These are phyloP conservation scores for Raphanus hybrid DNA, from an alignment of 441 rosid species.

Conservation along the genomic window DNA sequence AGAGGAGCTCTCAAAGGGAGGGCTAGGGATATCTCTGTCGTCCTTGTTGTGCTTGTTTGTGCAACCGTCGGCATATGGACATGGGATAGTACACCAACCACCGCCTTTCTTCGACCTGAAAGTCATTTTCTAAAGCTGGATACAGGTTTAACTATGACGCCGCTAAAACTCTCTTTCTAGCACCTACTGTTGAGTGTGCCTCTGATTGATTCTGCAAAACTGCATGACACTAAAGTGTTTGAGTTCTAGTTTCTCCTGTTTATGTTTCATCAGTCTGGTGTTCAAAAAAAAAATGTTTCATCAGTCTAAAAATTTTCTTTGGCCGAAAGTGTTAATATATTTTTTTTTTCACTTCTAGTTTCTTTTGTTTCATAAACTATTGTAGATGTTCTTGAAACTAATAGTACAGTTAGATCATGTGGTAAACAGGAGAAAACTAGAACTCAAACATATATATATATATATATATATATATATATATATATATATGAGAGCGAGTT, in stretches of 20 bases:
- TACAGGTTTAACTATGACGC: conserved; percentile 51
- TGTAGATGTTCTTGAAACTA: conserved; percentile 8
- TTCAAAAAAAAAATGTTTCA: too few relatives aligned
- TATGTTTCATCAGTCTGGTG: neutral
- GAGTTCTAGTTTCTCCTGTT: conserved; percentile 24
- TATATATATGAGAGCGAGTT: conserved; percentile 16
- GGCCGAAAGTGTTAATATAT: neutral
- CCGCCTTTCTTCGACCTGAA: conserved; percentile 62
- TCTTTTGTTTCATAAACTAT: conserved; percentile 1
- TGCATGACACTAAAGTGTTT: neutral
- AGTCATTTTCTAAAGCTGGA: conserved; percentile 52
- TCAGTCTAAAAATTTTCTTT: neutral
- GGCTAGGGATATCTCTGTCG: conserved; percentile 59
- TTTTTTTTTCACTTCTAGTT: conserved; percentile 1
- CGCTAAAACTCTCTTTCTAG: conserved; percentile 11
- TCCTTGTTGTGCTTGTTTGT: conserved; percentile 66
- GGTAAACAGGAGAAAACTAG: neutral
- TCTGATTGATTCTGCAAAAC: neutral
- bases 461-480: neutral
- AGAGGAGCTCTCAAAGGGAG: conserved; percentile 57
- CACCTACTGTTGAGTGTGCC: conserved; percentile 2
- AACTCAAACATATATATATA: neutral
- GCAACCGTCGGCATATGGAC: conserved; percentile 68
- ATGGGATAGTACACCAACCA: conserved; percentile 66
- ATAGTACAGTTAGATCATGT: conserved; percentile 11